phyloP scores from a whole-genome alignment of 306 rosid genomes.

The apple (Malus domestica) region ASM211411v1 NC_041805.1:33637501-33638000 shows the following conservation, averaged over 20 bases:
- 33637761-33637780: not conserved
- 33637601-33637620: not conserved
- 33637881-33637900: conserved; percentile 31
- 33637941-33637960: conserved; percentile 46
- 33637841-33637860: not conserved
- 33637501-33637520: not conserved
- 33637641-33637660: not conserved
- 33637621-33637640: not conserved
- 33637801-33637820: not conserved
- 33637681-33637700: not conserved
- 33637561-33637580: not conserved
- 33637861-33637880: conserved; percentile 26
- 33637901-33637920: conserved; percentile 52
- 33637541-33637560: not conserved
- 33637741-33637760: not conserved
- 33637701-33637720: not conserved
- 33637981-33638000: conserved; percentile 17
- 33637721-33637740: no score
- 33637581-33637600: not conserved
- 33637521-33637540: not conserved
- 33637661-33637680: not conserved
- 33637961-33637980: conserved; percentile 17
- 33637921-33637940: conserved; percentile 38
- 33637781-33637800: not conserved
- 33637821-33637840: not conserved